These are phyloP conservation scores for Agaricus blazei DNA, from an alignment of 768 basidiomycete species.

Conservation along the genomic window DNA sequence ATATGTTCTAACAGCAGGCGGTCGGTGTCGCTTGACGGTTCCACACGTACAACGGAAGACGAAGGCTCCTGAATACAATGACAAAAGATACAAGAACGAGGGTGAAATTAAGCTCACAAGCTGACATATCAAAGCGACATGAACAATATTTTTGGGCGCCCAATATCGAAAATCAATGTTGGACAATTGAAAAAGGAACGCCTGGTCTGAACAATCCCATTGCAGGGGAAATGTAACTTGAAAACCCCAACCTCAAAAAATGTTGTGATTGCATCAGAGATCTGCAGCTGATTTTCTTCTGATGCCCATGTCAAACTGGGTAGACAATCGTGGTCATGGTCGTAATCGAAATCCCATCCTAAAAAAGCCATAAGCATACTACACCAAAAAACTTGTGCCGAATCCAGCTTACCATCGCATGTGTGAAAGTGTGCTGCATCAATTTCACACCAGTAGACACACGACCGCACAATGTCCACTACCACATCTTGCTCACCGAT, in stretches of 20 bases:
- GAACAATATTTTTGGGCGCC: background rate
- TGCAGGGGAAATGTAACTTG: background rate
- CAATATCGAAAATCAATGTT: background rate
- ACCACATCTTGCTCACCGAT: background rate
- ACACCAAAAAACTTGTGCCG: background rate
- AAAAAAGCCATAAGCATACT: background rate
- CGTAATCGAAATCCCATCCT: background rate
- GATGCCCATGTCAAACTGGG: background rate
- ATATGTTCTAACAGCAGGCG: background rate
- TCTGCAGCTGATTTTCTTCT: background rate
- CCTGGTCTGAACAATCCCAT: background rate
- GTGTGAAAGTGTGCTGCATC: background rate
- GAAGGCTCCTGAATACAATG: background rate
- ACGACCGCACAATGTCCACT: background rate
- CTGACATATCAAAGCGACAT: background rate
- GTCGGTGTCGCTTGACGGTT: background rate
- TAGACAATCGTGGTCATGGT: background rate
- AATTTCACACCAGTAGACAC: background rate
- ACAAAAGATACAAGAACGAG: background rate
- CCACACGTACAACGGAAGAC: background rate
- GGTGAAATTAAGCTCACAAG: background rate
- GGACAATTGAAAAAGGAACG: background rate
- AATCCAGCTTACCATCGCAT: background rate
- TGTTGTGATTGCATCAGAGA: background rate
- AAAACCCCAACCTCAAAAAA: background rate